Evolutionary conservation across 2,329 filamentous ascomycete species (phyloP).

Genomic region (Annulohypoxylon truncatum): DNA sequence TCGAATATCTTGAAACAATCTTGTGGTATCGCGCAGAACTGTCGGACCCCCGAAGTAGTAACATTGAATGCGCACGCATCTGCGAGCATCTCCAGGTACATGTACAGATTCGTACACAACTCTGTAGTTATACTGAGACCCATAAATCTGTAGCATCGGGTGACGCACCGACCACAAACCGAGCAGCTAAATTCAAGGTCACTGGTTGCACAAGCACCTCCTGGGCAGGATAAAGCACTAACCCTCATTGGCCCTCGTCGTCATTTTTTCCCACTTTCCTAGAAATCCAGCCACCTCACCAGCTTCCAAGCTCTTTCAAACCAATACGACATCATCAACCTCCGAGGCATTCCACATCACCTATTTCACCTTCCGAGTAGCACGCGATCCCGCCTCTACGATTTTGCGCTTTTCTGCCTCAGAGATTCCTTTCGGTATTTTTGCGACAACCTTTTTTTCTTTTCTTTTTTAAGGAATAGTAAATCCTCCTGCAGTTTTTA

Average conservation of each 20-base stretch:
- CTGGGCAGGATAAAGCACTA: constrained; percentile 26
- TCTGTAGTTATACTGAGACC: not conserved
- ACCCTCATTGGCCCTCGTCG: constrained; percentile 23
- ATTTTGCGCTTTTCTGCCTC: constrained; percentile 1
- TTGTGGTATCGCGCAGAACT: not conserved
- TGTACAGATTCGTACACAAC: not conserved
- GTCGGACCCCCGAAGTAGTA: not conserved
- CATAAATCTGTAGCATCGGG: constrained; percentile 5
- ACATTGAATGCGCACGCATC: not conserved
- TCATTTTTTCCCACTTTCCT: constrained; percentile 41
- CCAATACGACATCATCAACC: constrained; percentile 33
- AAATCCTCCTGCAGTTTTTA: not conserved
- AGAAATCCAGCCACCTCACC: constrained; percentile 45
- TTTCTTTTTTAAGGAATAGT: not conserved
- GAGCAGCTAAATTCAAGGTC: constrained; percentile 5
- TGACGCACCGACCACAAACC: constrained; percentile 28
- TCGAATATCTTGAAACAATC: not conserved
- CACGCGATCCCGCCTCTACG: constrained; percentile 22
- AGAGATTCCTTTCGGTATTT: constrained; percentile 23
- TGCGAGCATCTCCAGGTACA: not conserved
- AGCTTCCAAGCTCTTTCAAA: constrained; percentile 34
- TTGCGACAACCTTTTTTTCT: constrained; percentile 10
- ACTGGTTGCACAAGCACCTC: constrained; percentile 1
- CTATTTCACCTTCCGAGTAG: constrained; percentile 18
- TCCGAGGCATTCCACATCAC: constrained; percentile 12